Evolutionary conservation across 2,329 filamentous ascomycete genomes (phyloP).

Genomic region (Fusarium acutatum): DNA sequence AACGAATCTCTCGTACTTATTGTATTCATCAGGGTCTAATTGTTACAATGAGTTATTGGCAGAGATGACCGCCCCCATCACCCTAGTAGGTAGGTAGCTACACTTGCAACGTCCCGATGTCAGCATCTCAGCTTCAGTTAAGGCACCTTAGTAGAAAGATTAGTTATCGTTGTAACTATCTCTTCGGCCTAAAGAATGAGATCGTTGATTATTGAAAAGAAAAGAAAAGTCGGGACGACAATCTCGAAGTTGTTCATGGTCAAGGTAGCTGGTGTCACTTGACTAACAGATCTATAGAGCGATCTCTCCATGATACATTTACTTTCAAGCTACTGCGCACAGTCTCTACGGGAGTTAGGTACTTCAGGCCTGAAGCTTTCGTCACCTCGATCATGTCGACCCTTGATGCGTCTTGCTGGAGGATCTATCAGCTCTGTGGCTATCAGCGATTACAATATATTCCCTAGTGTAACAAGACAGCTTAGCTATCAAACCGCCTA

Average conservation of each 20-base stretch:
- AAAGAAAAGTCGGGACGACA: not conserved
- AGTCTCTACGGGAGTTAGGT: not conserved
- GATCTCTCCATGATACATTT: not conserved
- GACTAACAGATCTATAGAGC: not conserved
- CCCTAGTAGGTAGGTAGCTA: not conserved
- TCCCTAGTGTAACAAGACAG: fast-evolving
- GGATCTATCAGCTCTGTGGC: too few species aligned
- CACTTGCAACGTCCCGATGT: too few species aligned
- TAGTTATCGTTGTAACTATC: too few species aligned
- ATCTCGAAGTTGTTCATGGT: not conserved
- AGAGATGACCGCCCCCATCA: not conserved
- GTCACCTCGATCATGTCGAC: not conserved
- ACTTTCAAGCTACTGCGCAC: not conserved
- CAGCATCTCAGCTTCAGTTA: not conserved
- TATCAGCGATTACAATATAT: fast-evolving
- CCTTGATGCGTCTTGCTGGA: not conserved
- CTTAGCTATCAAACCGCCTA: not conserved
- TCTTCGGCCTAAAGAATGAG: too few species aligned
- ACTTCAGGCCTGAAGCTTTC: not conserved
- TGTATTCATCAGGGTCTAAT: not conserved
- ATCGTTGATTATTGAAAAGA: not conserved
- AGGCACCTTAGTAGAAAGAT: not conserved
- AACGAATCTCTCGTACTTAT: not conserved
- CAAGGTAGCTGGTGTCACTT: not conserved
- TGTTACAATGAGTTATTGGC: not conserved